Conservation (phyloP, 768 basidiomycete genomes). For the Xanthoconium purpureum region DNA sequence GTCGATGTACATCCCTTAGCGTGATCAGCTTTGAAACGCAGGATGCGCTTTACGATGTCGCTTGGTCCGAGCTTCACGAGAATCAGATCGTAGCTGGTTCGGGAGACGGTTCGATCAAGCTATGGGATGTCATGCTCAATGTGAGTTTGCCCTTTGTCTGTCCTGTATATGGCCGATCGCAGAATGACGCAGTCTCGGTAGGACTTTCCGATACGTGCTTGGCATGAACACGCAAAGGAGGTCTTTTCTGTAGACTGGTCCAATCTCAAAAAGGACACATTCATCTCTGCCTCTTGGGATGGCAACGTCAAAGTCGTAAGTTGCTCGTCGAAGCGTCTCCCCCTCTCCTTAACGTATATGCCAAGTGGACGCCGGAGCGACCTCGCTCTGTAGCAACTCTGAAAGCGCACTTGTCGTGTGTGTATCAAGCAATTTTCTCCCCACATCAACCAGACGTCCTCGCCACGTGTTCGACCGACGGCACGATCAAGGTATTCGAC, state of each 20-base stretch:
- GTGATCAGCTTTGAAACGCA: constrained; percentile 75
- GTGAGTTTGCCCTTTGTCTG: constrained; percentile 39
- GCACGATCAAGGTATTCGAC: constrained; percentile 82
- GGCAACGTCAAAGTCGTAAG: constrained; percentile 83
- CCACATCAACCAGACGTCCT: constrained; percentile 84
- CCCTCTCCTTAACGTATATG: not conserved
- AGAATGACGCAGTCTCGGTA: constrained; percentile 39
- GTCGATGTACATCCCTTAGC: constrained; percentile 7
- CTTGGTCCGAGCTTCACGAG: constrained; percentile 95
- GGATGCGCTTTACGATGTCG: constrained; percentile 85
- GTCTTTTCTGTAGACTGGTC: constrained; percentile 96
- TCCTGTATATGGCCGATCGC: constrained; percentile 19
- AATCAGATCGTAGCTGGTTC: constrained; percentile 88
- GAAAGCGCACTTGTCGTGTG: constrained; percentile 79
- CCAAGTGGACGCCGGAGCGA: constrained; percentile 83
- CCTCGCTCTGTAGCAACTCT: constrained; percentile 78
- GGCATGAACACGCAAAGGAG: constrained; percentile 94
- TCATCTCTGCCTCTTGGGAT: constrained; percentile 90
- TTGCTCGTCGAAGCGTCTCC: constrained; percentile 4
- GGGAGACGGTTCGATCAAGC: constrained; percentile 84
- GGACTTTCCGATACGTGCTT: constrained; percentile 86
- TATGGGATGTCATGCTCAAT: constrained; percentile 88
- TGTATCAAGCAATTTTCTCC: constrained; percentile 90
- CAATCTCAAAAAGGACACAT: constrained; percentile 85
- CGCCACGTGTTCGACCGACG: constrained; percentile 84